Conservation (phyloP, 2,329 filamentous ascomycete genomes). For the Fusarium haematococcum region DNA sequence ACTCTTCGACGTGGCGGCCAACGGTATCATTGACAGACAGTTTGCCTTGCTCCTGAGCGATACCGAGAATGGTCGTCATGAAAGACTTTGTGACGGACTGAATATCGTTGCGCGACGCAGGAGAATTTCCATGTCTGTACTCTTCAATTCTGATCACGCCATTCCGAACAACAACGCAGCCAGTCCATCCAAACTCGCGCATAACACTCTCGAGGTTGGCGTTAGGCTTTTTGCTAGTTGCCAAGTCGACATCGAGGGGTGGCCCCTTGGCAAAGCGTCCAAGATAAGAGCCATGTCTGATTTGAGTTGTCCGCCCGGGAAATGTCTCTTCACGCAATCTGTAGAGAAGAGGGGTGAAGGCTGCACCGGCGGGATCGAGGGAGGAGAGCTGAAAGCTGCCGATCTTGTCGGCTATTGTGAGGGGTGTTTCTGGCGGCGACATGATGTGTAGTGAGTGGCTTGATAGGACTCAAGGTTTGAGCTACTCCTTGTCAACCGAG, state of each 20-base stretch:
- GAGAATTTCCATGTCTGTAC: slow-evolving; percentile 29
- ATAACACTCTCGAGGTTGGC: slow-evolving; percentile 19
- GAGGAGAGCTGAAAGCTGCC: slow-evolving; percentile 27
- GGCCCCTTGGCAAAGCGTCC: slow-evolving; percentile 16
- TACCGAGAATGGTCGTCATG: slow-evolving; percentile 20
- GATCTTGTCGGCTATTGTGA: slow-evolving; percentile 6
- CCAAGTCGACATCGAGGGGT: background rate
- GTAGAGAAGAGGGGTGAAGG: slow-evolving; percentile 35
- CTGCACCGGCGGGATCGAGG: slow-evolving; percentile 15
- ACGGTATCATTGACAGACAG: slow-evolving; percentile 25
- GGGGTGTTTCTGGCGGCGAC: background rate
- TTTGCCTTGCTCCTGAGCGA: slow-evolving; percentile 28
- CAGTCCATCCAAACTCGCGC: slow-evolving; percentile 24
- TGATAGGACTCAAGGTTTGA: background rate
- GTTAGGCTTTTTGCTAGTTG: background rate
- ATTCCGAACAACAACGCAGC: slow-evolving; percentile 24
- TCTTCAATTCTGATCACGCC: slow-evolving; percentile 20
- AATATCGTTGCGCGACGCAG: slow-evolving; percentile 25
- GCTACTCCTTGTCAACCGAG: background rate
- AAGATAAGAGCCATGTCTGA: slow-evolving; percentile 28
- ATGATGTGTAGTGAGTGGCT: background rate
- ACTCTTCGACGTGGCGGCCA: slow-evolving; percentile 22
- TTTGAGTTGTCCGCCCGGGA: slow-evolving; percentile 22
- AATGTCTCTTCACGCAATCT: slow-evolving; percentile 34
- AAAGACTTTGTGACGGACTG: slow-evolving; percentile 33